Evolutionary conservation across 192 early-diverging fungal genomes (phyloP), one percentile per base, ranked within the genome.

Genomic region (Linnemannia elongata): DNA sequence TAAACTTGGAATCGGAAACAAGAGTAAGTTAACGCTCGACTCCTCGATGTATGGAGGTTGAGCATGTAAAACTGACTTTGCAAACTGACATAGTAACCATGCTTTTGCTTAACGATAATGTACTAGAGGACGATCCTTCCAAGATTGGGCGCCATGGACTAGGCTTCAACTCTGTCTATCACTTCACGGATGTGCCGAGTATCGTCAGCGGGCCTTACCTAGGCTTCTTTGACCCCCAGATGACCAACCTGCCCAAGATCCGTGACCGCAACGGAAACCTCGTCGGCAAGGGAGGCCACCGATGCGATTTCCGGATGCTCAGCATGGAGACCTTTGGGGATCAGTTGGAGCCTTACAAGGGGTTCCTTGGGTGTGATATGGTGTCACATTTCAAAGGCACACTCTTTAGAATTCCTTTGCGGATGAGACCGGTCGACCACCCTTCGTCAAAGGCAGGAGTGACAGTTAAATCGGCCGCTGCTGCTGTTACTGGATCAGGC

Each of bases 111-210:
- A 5, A 6, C 24, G 60, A 10, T 27, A 13, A 27, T 33, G n/a
- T 49, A 54, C 8, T 70, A 83, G 82, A 73, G 12, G 33, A 74
- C 0, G 72, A 86, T 33, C 35, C 71, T 3, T 72, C 74, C 17
- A 86, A 82, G 44, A 87, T 89, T 20, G 88, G 88, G 15, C 79
- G 77, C 9, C 80, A 86, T 52, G 88, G 88, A 10, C 66, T 75
- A 2, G 88, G 88, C 3, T 89, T 89, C 45, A 79, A 87, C 38
- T 72, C 55, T 68, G 78, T 63, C 9, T 89, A 82, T 55, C 88
- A 89, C 36, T 35, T 87, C 49, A 87, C 85, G 0, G 88, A 89
- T 68, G 75, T 89, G 24, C 84, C 88, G 0, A 81, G 79, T n/a
- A 68, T 89, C 44, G 71, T 87, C 38, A 87, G 85, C 8, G 80